These are phyloP conservation scores for Cyanidiococcus yangmingshanensis DNA, from an alignment of 23 red algal genomes.

Conservation along the genomic window DNA sequence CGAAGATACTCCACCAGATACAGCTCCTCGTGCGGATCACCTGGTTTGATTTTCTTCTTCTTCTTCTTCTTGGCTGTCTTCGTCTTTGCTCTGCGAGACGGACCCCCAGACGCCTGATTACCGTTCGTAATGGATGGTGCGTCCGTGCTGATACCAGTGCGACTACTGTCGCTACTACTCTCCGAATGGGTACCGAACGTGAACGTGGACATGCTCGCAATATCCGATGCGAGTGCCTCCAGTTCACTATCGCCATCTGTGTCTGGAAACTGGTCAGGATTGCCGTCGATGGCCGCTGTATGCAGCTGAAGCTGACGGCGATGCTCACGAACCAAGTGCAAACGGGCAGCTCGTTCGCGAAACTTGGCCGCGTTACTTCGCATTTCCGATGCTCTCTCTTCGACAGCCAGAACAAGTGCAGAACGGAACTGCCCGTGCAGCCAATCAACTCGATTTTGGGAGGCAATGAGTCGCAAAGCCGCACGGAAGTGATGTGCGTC, in stretches of 20 bases:
- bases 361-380: neutral
- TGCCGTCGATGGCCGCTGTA: neutral
- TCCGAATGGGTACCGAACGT: neutral
- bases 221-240: neutral
- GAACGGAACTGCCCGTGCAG: neutral
- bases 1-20: constrained; percentile 10
- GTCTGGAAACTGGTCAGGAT: neutral
- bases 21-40: constrained; percentile 13
- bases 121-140: neutral
- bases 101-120: neutral
- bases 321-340: neutral
- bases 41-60: constrained; percentile 4
- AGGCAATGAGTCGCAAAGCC: neutral
- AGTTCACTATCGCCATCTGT: neutral
- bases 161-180: neutral
- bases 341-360: constrained; percentile 4
- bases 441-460: neutral
- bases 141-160: neutral
- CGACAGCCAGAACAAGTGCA: neutral
- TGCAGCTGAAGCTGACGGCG: neutral
- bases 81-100: neutral
- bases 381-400: neutral
- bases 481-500: neutral
- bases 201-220: constrained; percentile 4
- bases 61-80: neutral